These are phyloP conservation scores for Lachnellula cervina DNA, from an alignment of 2,329 filamentous ascomycete species.

Conservation along the genomic window DNA sequence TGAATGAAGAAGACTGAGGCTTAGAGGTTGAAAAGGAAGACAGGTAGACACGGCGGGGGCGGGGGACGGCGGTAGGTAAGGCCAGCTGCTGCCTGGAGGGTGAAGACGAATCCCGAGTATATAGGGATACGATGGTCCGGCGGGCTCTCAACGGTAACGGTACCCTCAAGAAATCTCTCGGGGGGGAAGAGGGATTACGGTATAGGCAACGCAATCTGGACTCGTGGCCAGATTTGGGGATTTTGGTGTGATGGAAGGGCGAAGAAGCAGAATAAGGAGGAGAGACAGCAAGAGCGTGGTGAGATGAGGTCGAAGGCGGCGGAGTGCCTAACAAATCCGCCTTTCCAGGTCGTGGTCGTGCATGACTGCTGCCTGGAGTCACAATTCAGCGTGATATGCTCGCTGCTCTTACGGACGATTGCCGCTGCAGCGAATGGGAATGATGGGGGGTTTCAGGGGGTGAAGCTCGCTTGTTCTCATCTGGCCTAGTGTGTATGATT, in stretches of 20 bases:
- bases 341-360: constrained; percentile 11
- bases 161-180: not conserved
- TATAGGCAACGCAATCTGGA: constrained; percentile 14
- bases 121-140: constrained; percentile 14
- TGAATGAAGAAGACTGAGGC: not conserved
- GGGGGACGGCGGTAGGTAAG: constrained; percentile 12
- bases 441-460: not conserved
- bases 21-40: not conserved
- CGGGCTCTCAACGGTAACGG: constrained; percentile 1
- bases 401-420: not conserved
- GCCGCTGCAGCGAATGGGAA: not conserved
- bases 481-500: not conserved
- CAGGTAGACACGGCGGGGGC: constrained; percentile 1
- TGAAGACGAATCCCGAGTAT: constrained; percentile 10
- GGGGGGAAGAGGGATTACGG: not conserved
- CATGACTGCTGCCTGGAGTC: constrained; percentile 18
- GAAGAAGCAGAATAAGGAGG: constrained; percentile 3
- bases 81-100: constrained; percentile 19
- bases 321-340: constrained; percentile 11
- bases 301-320: constrained; percentile 10
- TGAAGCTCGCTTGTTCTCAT: not conserved
- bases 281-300: not conserved
- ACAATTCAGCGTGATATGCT: not conserved
- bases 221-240: constrained; percentile 10
- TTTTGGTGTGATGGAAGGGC: constrained; percentile 8